phyloP scores from a whole-genome alignment of 2,329 filamentous ascomycete species.

The Lithohypha guttulata region DNA sequence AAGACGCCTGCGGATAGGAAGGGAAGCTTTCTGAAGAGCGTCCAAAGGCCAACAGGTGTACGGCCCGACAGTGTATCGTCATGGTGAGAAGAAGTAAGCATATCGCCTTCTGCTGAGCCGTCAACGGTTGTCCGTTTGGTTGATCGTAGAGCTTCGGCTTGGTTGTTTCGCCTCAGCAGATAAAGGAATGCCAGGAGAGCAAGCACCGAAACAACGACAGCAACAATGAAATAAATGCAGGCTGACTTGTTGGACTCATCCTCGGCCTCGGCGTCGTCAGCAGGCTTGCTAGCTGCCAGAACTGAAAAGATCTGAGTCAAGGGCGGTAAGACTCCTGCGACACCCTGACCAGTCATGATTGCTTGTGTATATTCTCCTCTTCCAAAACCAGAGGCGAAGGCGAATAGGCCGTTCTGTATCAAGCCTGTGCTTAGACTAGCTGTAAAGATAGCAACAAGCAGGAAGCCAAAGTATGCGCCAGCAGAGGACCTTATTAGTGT shows the following conservation, averaged over 20 bases:
- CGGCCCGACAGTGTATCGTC: conserved; percentile 20
- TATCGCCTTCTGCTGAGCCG: conserved; percentile 15
- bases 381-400: conserved; percentile 78
- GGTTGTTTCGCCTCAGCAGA: conserved; percentile 48
- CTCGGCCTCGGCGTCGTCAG: conserved; percentile 26
- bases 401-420: conserved; percentile 88
- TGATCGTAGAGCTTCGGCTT: conserved; percentile 8
- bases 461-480: conserved; percentile 62
- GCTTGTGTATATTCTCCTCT: conserved; percentile 85
- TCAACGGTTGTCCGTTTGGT: conserved; percentile 16
- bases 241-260: conserved; percentile 56
- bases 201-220: conserved; percentile 60
- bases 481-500: conserved; percentile 60
- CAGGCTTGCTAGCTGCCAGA: conserved; percentile 46
- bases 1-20: conserved; percentile 70
- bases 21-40: conserved; percentile 64
- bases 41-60: conserved; percentile 48
- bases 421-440: conserved; percentile 72
- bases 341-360: conserved; percentile 87
- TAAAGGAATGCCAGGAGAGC: conserved; percentile 66
- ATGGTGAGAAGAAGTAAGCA: conserved; percentile 24
- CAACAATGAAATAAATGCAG: conserved; percentile 83
- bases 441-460: conserved; percentile 70
- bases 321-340: conserved; percentile 82
- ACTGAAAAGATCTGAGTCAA: conserved; percentile 80